phyloP scores from a whole-genome alignment of 2,329 filamentous ascomycete species.

The Alternaria conjuncta region DNA sequence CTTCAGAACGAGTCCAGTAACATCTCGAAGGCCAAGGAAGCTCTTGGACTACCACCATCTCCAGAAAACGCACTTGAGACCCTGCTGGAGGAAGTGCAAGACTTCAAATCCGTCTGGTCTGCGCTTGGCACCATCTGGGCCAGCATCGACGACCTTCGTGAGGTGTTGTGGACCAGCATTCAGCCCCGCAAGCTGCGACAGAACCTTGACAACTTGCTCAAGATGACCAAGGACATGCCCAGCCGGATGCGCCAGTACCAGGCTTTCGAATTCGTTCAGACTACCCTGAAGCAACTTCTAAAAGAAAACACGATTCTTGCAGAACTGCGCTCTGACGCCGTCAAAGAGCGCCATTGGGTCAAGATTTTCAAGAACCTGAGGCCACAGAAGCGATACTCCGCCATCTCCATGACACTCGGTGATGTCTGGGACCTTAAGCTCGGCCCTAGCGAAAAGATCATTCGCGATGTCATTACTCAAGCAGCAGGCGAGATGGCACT shows the following conservation, averaged over 20 bases:
- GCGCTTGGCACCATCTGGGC: conserved; percentile 96
- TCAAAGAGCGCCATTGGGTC: conserved; percentile 94
- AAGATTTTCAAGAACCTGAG: conserved; percentile 97
- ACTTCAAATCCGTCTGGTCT: conserved; percentile 99
- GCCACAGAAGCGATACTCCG: conserved; percentile 91
- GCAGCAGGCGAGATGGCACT: conserved; percentile 98
- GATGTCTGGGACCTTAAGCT: conserved; percentile 98
- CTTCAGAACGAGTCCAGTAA: conserved; percentile 89
- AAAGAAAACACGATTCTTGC: conserved; percentile 89
- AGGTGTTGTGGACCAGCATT: conserved; percentile 92
- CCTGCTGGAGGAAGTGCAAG: conserved; percentile 93
- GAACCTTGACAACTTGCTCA: conserved; percentile 88
- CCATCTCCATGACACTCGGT: conserved; percentile 93
- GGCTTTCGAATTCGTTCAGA: conserved; percentile 98
- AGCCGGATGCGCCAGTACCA: conserved; percentile 99
- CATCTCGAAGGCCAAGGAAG: conserved; percentile 96
- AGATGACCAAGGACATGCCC: conserved; percentile 99
- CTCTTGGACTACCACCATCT: conserved; percentile 83
- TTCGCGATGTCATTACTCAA: conserved; percentile 92
- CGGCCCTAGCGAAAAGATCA: conserved; percentile 81
- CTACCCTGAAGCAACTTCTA: conserved; percentile 82
- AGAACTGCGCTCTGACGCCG: conserved; percentile 94
- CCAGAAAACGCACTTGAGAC: conserved; percentile 81
- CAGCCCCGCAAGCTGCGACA: conserved; percentile 91
- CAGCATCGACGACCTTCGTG: conserved; percentile 90